phyloP scores from a whole-genome alignment of 2,329 filamentous ascomycete genomes.

The Cadophora sp. region DNA sequence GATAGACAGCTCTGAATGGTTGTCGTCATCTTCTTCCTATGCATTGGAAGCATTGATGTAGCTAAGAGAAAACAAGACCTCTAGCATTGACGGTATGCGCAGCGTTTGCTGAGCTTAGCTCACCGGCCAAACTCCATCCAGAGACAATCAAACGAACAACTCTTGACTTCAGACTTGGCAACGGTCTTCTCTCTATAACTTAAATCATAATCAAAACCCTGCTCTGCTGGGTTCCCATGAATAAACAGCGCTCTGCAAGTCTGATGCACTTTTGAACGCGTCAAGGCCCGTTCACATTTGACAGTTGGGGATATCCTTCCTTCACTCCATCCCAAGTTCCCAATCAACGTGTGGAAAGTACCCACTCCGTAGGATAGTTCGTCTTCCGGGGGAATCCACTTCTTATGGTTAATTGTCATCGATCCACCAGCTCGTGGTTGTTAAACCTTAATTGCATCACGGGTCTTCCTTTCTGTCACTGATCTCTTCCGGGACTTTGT shows the following conservation, averaged over 20 bases:
- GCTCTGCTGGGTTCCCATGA: not conserved
- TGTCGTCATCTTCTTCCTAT: not conserved
- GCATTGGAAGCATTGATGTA: constrained; percentile 6
- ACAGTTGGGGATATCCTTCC: constrained; percentile 3
- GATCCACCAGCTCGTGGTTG: not conserved
- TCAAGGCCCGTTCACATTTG: not conserved
- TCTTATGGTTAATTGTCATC: constrained; percentile 12
- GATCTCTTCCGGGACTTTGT: not conserved
- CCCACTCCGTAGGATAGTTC: not conserved
- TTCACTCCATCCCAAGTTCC: not conserved
- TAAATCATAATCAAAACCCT: not conserved
- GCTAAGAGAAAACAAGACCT: not conserved
- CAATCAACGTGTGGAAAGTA: not conserved
- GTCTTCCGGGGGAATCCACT: constrained; percentile 1
- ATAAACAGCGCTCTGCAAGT: not conserved
- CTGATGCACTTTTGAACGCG: not conserved
- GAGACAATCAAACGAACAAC: constrained; percentile 9
- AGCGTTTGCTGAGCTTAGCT: not conserved
- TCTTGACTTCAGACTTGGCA: constrained; percentile 2
- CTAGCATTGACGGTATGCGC: not conserved
- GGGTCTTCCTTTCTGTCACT: not conserved
- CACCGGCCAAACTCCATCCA: constrained; percentile 7
- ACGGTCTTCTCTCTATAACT: not conserved
- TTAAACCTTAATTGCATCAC: constrained; percentile 16
- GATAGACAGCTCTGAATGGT: not conserved